These are phyloP conservation scores for Parasitella parasitica DNA, from an alignment of 371 early-diverging fungal species.

Conservation along the genomic window DNA sequence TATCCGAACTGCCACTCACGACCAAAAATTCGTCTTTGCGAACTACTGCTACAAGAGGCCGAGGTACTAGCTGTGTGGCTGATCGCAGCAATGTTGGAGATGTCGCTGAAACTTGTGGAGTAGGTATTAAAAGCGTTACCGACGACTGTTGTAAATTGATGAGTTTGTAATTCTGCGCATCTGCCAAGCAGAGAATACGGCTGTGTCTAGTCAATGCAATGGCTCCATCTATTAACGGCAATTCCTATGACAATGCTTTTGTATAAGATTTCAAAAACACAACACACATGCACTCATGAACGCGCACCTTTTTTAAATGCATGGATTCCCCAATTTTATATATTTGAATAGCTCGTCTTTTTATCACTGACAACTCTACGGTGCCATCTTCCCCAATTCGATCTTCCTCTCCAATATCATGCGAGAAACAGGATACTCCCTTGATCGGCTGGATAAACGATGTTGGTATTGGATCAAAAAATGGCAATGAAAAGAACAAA, in stretches of 20 bases:
- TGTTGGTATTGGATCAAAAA: conserved; percentile 56
- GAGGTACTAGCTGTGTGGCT: conserved; percentile 34
- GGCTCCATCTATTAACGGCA: conserved; percentile 66
- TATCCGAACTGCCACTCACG: conserved; percentile 56
- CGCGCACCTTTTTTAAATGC: conserved; percentile 58
- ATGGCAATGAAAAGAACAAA: conserved; percentile 65
- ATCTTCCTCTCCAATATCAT: conserved; percentile 57
- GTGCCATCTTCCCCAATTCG: conserved; percentile 61
- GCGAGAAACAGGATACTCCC: conserved; percentile 67
- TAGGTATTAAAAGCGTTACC: conserved; percentile 62
- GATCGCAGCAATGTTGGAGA: conserved; percentile 43
- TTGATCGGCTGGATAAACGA: conserved; percentile 60
- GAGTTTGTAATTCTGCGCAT: conserved; percentile 63
- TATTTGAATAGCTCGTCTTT: conserved; percentile 59
- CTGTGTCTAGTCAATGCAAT: conserved; percentile 54
- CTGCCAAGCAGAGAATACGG: conserved; percentile 65
- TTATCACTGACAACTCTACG: conserved; percentile 63
- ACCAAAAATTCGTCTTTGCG: conserved; percentile 72
- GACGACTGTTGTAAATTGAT: conserved; percentile 52
- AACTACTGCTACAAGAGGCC: conserved; percentile 65
- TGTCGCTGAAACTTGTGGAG: conserved; percentile 40
- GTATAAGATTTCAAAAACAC: no score
- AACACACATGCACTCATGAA: no score
- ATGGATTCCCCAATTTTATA: conserved; percentile 53
- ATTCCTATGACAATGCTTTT: conserved; percentile 58